A percentile compares a stretch with the other conserved stretches of the same genome.
These are phyloP conservation scores for Chlorencoelia australis DNA, from an alignment of 2,329 filamentous ascomycete genomes.

Conservation along the genomic window DNA sequence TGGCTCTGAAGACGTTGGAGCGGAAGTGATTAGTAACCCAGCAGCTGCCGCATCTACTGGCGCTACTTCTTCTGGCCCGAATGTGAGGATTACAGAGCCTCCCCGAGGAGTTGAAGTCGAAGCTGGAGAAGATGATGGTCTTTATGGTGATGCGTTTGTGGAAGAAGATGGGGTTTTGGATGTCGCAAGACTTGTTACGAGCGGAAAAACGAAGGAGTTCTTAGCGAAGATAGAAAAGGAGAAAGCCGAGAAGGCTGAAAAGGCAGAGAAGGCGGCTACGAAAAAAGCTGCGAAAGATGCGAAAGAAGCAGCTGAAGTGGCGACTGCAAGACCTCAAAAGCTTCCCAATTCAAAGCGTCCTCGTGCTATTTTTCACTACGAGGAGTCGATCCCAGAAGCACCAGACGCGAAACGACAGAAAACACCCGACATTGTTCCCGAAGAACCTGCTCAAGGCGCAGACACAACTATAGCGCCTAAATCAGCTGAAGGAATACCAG, in stretches of 20 bases:
- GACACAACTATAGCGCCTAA: conserved; percentile 4
- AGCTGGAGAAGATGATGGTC: conserved; percentile 28
- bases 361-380: conserved; percentile 62
- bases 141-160: conserved; percentile 32
- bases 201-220: conserved; percentile 72
- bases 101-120: conserved; percentile 19
- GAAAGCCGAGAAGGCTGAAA: conserved; percentile 34
- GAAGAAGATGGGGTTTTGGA: conserved; percentile 68
- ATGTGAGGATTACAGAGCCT: conserved; percentile 25
- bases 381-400: conserved; percentile 44
- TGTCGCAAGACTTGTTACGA: conserved; percentile 75
- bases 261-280: conserved; percentile 46
- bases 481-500: conserved; percentile 8
- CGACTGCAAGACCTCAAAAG: conserved; percentile 44
- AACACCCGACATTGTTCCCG: conserved; percentile 24
- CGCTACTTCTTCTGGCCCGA: conserved; percentile 25
- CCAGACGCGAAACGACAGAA: conserved; percentile 33
- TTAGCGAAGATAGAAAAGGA: conserved; percentile 75
- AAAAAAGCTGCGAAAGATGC: conserved; percentile 45
- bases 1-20: conserved; percentile 37
- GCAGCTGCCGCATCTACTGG: conserved; percentile 26
- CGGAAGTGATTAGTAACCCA: conserved; percentile 23
- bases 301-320: conserved; percentile 37
- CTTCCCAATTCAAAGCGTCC: conserved; percentile 65
- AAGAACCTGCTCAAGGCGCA: conserved; percentile 6